These are phyloP conservation scores for Metarhizium anisopliae DNA, from an alignment of 2,329 filamentous ascomycete species.

Conservation along the genomic window DNA sequence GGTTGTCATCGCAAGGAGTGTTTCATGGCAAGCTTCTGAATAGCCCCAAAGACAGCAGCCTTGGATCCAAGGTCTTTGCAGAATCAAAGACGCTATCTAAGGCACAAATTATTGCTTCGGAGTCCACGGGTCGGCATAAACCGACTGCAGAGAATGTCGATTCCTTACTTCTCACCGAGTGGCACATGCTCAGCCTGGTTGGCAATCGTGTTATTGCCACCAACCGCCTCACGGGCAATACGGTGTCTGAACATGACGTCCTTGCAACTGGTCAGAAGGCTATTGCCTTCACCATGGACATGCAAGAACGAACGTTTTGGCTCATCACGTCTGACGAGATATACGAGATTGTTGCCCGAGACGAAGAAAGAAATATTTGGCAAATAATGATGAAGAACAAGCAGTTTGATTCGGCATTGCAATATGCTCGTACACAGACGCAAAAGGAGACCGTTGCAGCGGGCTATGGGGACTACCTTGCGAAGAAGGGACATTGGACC, in stretches of 20 bases:
- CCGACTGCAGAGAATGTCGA: slow-evolving; percentile 63
- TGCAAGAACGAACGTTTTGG: slow-evolving; percentile 96
- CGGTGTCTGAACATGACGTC: slow-evolving; percentile 83
- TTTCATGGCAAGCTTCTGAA: slow-evolving; percentile 74
- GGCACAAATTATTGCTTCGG: slow-evolving; percentile 61
- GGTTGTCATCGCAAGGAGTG: slow-evolving; percentile 80
- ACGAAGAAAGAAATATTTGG: slow-evolving; percentile 92
- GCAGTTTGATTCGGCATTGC: slow-evolving; percentile 80
- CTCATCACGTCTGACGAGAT: slow-evolving; percentile 86
- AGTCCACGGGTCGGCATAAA: slow-evolving; percentile 56
- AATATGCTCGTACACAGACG: slow-evolving; percentile 67
- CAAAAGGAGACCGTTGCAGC: slow-evolving; percentile 90
- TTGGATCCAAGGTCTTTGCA: slow-evolving; percentile 67
- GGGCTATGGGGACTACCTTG: slow-evolving; percentile 81
- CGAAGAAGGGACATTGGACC: slow-evolving; percentile 68
- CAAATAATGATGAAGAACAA: slow-evolving; percentile 81
- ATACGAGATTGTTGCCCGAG: slow-evolving; percentile 82
- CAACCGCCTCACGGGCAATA: slow-evolving; percentile 76
- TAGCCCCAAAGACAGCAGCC: slow-evolving; percentile 46
- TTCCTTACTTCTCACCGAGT: slow-evolving; percentile 80
- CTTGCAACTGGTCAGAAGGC: slow-evolving; percentile 70
- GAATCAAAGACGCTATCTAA: slow-evolving; percentile 70
- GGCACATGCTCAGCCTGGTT: slow-evolving; percentile 80
- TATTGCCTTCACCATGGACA: slow-evolving; percentile 79
- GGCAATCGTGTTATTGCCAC: slow-evolving; percentile 76